Evolutionary conservation across 2,329 filamentous ascomycete genomes (phyloP).

Genomic region (Fusarium dlaminii): DNA sequence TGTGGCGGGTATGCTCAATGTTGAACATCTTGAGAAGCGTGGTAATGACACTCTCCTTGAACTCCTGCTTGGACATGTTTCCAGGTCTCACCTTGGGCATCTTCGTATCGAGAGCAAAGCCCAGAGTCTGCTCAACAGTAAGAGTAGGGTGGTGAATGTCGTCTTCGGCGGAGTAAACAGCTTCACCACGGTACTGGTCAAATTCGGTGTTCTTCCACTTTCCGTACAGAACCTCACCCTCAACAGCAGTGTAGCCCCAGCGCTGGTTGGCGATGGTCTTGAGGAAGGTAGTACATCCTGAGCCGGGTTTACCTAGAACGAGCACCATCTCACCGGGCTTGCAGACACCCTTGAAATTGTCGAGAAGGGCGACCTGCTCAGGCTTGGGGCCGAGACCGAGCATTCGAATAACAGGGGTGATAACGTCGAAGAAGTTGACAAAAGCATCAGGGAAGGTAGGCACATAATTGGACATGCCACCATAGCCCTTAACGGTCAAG

Average conservation of each 20-base stretch:
- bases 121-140: constrained; percentile 87
- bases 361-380: constrained; percentile 76
- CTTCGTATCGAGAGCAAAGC: constrained; percentile 86
- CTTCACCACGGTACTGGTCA: constrained; percentile 79
- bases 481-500: constrained; percentile 78
- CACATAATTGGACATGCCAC: constrained; percentile 77
- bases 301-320: constrained; percentile 81
- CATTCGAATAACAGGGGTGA: constrained; percentile 69
- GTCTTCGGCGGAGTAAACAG: constrained; percentile 82
- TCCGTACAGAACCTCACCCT: constrained; percentile 80
- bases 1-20: constrained; percentile 87
- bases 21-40: constrained; percentile 91
- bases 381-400: constrained; percentile 75
- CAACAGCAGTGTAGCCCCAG: constrained; percentile 62
- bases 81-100: constrained; percentile 81
- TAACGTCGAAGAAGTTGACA: constrained; percentile 78
- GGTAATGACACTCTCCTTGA: constrained; percentile 79
- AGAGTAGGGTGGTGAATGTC: constrained; percentile 87
- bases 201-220: constrained; percentile 78
- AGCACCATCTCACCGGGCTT: constrained; percentile 90
- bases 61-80: constrained; percentile 76
- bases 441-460: constrained; percentile 82
- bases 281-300: constrained; percentile 75
- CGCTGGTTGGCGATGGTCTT: constrained; percentile 75
- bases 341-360: constrained; percentile 75